Evolutionary conservation across 148 eudicot species (phyloP), one percentile per base, ranked within the genome.

Genomic region (Fagopyrum tataricum): DNA sequence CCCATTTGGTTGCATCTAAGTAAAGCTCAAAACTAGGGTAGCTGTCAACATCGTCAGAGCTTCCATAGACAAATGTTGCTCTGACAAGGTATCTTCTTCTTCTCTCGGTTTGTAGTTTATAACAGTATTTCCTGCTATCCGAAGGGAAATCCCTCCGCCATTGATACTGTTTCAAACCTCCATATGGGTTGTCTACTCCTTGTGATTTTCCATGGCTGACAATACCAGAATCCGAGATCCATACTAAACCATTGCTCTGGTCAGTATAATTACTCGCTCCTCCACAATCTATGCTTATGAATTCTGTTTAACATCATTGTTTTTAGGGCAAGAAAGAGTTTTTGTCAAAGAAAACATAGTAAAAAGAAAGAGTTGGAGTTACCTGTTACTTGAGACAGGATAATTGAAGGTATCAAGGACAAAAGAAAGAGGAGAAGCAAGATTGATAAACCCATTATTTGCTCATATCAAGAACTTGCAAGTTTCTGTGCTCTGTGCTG

Each of bases 251-350:
- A 4, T 90, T 92, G 31, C 11, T 78, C 11, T 67, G 76, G 73
- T 95, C 99, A 31, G 91, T 95, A 80, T 95, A 87, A 72, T 90
- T 90, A 10, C 76, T 83, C 40, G 79, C 53, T 64, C 87, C 92
- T 79, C 99, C 99, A 83, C 99, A 95, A 82, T 95, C 99, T 80
- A 92, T 92, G 76, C 99, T 95, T 23, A 82, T 71, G 83, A 95
- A 95, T 64, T 95, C 99, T 95, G 99, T 89, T 83, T 42, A 31
- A 11, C 14, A 26, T 26, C 42, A 62, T 56, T 20, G 26, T 56
- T 56, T 15, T 56, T 56, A 11, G 26, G 31, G 26, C 21, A 56
- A 56, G 31, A n/a, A 1, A 10, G 62, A 56, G 21, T 18, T 6
- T 21, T 7, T 21, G 31, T 51, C 20, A 51, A 0, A 51, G 56